phyloP scores from a whole-genome alignment of 2,329 filamentous ascomycete genomes.

The Cytospora chrysosperma region DNA sequence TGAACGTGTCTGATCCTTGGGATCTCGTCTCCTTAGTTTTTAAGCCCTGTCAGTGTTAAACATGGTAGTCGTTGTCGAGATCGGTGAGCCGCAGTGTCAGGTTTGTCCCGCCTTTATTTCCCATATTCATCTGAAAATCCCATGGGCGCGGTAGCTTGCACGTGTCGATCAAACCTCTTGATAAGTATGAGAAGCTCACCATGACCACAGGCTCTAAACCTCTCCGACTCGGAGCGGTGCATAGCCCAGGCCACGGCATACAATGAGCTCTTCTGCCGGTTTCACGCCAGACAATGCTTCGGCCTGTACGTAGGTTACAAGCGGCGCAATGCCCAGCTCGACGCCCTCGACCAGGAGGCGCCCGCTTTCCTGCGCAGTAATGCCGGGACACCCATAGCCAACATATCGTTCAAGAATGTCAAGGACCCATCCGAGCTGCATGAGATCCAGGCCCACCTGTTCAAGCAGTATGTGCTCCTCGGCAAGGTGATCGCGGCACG shows the following conservation, averaged over 20 bases:
- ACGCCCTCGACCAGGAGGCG: conserved; percentile 34
- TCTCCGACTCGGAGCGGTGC: conserved; percentile 38
- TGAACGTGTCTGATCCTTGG: no score
- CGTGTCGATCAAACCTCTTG: neutral
- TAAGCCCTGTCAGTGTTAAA: neutral
- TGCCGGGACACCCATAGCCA: conserved; percentile 37
- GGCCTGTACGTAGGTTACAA: conserved; percentile 51
- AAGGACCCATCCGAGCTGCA: conserved; percentile 37
- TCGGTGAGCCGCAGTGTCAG: neutral
- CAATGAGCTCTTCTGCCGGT: conserved; percentile 42
- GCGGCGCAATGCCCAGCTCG: conserved; percentile 44
- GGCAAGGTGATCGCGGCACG: conserved; percentile 25
- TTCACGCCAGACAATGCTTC: conserved; percentile 42
- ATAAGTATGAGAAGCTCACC: neutral
- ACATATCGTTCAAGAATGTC: conserved; percentile 40
- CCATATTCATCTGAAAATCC: neutral
- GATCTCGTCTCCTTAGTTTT: no score
- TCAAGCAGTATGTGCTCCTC: conserved; percentile 33
- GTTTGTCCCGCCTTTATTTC: neutral
- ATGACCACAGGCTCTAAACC: conserved; percentile 33
- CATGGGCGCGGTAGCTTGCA: no score
- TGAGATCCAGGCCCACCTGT: conserved; percentile 42
- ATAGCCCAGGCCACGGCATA: conserved; percentile 37
- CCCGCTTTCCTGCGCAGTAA: conserved; percentile 38
- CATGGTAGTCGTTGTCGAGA: neutral